A percentile compares a stretch with the other conserved stretches of the same genome.
phyloP scores from a whole-genome alignment of 805 yeast species.

The Brettanomyces anomalus region DNA sequence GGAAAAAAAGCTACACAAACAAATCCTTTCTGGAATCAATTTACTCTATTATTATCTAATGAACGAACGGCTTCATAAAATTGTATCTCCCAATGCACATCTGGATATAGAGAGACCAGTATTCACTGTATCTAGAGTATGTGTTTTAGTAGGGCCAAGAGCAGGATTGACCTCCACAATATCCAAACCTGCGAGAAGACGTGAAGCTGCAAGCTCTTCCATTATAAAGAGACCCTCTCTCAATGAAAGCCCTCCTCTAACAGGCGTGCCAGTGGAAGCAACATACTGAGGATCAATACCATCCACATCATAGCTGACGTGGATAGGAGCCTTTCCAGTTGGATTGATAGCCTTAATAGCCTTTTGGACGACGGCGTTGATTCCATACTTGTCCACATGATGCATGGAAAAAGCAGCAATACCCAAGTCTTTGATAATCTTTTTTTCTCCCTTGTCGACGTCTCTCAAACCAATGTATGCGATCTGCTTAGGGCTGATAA shows the following conservation, averaged over 20 bases:
- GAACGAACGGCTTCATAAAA: slow-evolving; percentile 35
- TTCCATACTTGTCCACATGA: slow-evolving; percentile 91
- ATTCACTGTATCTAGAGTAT: slow-evolving; percentile 74
- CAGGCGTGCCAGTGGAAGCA: slow-evolving; percentile 98
- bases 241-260: slow-evolving; percentile 88
- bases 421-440: slow-evolving; percentile 56
- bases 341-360: slow-evolving; percentile 78
- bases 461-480: slow-evolving; percentile 95
- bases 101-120: slow-evolving; percentile 88
- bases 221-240: slow-evolving; percentile 91
- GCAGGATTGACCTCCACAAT: slow-evolving; percentile 91
- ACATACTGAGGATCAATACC: slow-evolving; percentile 92
- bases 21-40: no score
- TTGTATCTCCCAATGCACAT: slow-evolving; percentile 91
- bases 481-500: slow-evolving; percentile 57
- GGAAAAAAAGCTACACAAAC: no score
- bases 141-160: slow-evolving; percentile 67
- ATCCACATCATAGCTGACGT: slow-evolving; percentile 90
- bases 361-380: slow-evolving; percentile 84
- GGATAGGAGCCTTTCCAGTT: slow-evolving; percentile 60
- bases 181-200: slow-evolving; percentile 81
- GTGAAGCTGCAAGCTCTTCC: slow-evolving; percentile 86
- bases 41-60: neutral
- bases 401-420: slow-evolving; percentile 91
- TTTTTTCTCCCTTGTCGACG: slow-evolving; percentile 80